Conservation (phyloP, 129 eudicot genomes). For the Smallanthus sonchifolius region DNA sequence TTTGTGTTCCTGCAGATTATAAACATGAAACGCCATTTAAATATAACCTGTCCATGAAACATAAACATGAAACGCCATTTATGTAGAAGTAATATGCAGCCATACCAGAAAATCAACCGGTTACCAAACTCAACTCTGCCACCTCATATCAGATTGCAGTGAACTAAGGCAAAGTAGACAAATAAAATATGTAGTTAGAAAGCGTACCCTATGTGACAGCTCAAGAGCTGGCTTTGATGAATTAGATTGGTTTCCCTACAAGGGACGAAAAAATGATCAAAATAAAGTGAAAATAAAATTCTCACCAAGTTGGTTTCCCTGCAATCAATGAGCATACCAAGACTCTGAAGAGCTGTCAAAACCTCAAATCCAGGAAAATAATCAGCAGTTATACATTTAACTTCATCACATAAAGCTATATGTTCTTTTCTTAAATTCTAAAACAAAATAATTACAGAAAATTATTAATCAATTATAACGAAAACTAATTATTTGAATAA, state of each 20-base stretch:
- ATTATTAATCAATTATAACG: not conserved
- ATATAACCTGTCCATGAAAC: too few relatives aligned
- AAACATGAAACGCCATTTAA: not conserved
- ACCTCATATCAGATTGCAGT: conserved; percentile 14
- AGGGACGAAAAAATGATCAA: not conserved
- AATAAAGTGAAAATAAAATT: not conserved
- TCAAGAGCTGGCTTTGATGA: conserved; percentile 67
- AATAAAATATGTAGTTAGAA: not conserved
- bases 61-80: too few relatives aligned
- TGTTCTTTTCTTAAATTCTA: conserved; percentile 75
- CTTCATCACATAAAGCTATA: conserved; percentile 53
- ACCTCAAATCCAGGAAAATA: conserved; percentile 67
- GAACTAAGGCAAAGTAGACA: conserved; percentile 9
- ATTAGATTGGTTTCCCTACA: conserved; percentile 53
- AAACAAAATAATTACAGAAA: conserved; percentile 10
- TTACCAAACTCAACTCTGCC: not conserved
- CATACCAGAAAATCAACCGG: not conserved
- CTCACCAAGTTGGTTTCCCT: not conserved
- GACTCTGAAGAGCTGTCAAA: conserved; percentile 55
- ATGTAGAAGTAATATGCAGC: too few relatives aligned
- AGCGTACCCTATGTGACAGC: conserved; percentile 41
- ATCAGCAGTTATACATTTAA: conserved; percentile 59
- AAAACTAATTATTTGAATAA: not conserved
- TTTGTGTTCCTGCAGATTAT: conserved; percentile 45
- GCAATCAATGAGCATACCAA: conserved; percentile 44